Base-by-base conservation (phyloP, 176 grass and related monocot genomes). In the Bonia amplexicaulis region DNA sequence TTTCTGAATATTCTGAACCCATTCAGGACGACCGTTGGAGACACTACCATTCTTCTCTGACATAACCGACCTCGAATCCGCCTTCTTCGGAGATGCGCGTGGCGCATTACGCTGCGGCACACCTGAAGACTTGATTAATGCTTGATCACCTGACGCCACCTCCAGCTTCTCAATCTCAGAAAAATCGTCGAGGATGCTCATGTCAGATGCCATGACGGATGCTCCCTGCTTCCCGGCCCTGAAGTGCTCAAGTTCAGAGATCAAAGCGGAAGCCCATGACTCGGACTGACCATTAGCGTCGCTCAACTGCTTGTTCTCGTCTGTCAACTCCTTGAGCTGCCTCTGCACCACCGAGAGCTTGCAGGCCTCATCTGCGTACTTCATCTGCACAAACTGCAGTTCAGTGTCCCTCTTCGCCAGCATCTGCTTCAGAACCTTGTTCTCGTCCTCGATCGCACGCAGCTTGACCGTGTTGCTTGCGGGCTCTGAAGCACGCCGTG, bases 401-500 rank as follows among this genome's bases (percentile, higher is more conserved):
- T 98, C 91, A 60, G 5, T 79, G 29, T 95, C 89, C 77, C 90
- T 92, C 86, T 82, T 92, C 6, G 85, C 73, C 62, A 98, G 69
- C 78, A 74, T 81, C 86, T 93, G 85, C 88, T 92, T 95, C 71
- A 98, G 88, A 16, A 60, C 85, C 47, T 59, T 88, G 86, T 93
- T 98, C 87, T 95, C 93, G 29, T 98, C 91, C 87, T 98, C 96
- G 25, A 92, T 72, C 20, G 76, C 83, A 17, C 86, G 89, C 2
- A 97, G 78, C 89, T 81, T 95, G 31, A 66, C 78, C 80, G 74
- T 33, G 62, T 59, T 17, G 26, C 33, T 31, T 4, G 69, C 87
- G 42, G 23, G 27, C 26, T 59, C 88, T 27, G 69, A 53, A 75
- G 72, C 73, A 9, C 83, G 73, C 60, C 90, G 77, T 71, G 82